Evolutionary conservation across 805 yeast genomes (phyloP).

Genomic region (Barnettozyma sp.): DNA sequence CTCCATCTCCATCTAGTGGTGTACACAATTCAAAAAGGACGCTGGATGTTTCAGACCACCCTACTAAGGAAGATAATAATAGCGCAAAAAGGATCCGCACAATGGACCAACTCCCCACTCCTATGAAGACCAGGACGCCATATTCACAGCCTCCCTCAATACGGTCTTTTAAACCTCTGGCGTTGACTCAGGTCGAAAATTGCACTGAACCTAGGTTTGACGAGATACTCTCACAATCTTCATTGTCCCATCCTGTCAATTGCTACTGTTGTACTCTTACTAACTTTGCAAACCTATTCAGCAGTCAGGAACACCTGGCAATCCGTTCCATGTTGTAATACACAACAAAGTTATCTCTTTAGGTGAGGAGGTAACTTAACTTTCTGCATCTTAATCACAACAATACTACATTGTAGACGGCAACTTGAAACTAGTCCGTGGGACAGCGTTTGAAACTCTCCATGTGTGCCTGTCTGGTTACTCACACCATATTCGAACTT

Average conservation of each 20-base stretch:
- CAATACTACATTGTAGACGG: too few relatives aligned
- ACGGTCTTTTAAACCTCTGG: not conserved
- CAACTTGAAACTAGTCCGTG: too few relatives aligned
- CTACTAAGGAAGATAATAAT: constrained; percentile 1
- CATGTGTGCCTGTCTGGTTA: too few relatives aligned
- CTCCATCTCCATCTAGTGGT: not conserved
- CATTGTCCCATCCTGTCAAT: constrained; percentile 12
- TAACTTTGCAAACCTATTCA: constrained; percentile 3
- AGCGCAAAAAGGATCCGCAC: not conserved
- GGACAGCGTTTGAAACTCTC: too few relatives aligned
- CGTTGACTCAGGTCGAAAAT: too few relatives aligned
- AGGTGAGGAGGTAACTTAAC: not conserved
- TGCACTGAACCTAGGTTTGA: too few relatives aligned
- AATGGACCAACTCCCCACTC: not conserved
- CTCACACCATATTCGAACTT: too few relatives aligned
- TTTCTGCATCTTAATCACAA: too few relatives aligned
- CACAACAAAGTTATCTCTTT: too few relatives aligned
- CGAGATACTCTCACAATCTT: too few relatives aligned
- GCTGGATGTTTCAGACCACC: not conserved
- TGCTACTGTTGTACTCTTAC: constrained; percentile 11
- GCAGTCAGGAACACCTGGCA: not conserved
- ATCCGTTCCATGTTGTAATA: constrained; percentile 2
- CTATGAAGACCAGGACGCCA: not conserved
- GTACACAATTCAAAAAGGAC: too few relatives aligned
- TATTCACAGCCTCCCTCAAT: not conserved